A percentile compares a stretch with the other conserved stretches of the same genome.
Conservation (phyloP, 106 monocot genomes). For the Acorus calamus region DNA sequence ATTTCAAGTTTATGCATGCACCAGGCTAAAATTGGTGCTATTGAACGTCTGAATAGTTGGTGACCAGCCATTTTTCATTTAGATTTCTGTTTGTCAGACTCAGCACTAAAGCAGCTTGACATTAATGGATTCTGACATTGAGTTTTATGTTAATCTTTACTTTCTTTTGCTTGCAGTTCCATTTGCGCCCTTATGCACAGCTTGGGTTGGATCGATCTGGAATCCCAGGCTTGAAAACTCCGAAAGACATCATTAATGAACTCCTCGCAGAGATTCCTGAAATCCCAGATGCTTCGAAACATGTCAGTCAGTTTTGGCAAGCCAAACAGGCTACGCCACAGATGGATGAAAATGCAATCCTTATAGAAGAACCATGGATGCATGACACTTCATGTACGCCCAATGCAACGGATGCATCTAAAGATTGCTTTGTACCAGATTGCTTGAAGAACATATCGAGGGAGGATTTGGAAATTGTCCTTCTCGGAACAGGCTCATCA, state of each 20-base stretch:
- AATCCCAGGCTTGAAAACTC: slow-evolving; percentile 39
- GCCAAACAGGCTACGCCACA: slow-evolving; percentile 7
- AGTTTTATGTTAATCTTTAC: too few relatives aligned
- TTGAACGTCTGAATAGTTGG: too few relatives aligned
- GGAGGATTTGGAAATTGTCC: slow-evolving; percentile 91
- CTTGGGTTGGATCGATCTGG: slow-evolving; percentile 67
- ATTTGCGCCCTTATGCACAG: slow-evolving; percentile 75
- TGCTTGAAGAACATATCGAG: slow-evolving; percentile 78
- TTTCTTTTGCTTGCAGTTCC: slow-evolving; percentile 76
- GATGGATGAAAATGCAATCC: slow-evolving; percentile 14
- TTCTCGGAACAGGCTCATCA: slow-evolving; percentile 92
- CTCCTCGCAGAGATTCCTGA: slow-evolving; percentile 86
- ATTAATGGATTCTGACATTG: too few relatives aligned
- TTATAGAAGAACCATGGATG: slow-evolving; percentile 83
- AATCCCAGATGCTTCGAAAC: slow-evolving; percentile 49
- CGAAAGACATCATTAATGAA: slow-evolving; percentile 42
- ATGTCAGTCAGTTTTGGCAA: slow-evolving; percentile 43
- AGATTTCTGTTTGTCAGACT: too few relatives aligned
- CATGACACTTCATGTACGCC: slow-evolving; percentile 19
- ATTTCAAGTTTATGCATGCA: too few relatives aligned
- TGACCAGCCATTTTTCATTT: too few relatives aligned
- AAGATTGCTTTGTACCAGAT: slow-evolving; percentile 44
- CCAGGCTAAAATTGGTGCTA: too few relatives aligned
- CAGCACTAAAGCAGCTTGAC: too few relatives aligned
- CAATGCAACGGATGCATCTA: slow-evolving; percentile 8